Evolutionary conservation across 176 grass and related monocot species (phyloP), one percentile per base, ranked within the genome.

Genomic region (Hyparrhenia diplandra): DNA sequence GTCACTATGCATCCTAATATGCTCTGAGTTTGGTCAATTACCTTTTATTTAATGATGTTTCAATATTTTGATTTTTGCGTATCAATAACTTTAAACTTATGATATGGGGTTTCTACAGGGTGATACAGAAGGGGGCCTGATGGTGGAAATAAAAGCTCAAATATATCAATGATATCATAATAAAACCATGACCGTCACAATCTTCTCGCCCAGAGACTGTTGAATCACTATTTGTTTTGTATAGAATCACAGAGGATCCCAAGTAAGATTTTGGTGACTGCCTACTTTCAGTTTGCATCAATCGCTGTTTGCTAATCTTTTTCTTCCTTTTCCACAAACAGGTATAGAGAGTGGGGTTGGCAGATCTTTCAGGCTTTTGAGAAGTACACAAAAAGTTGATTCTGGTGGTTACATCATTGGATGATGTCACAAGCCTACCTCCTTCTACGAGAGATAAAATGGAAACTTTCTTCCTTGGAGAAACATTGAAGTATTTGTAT

Each of bases 331-430:
- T 78, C 35, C 54, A 55, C 64, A 13, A 21, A 83, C 88, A 98
- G 96, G 85, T 98, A 98, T 63, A 91, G 96, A 62, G 90, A 93
- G 74, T 98, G 96, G 96, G 96, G 96, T 78, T 98, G 96, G 96
- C 92, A 91, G 47, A 98, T 98, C 57, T 98, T 98, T 76, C 63
- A 93, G 82, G 90, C 96, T 80, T 98, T 95, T 86, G 92, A 98
- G 68, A 91, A 93, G 69, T 88, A 95, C 77, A 95, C 96, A 61
- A 98, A 98, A 93, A 82, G 84, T 95, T 52, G 90, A 95, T 82
- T 95, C 96, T 37, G 96, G 96, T 64, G 92, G 92, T 76, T 98
- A 98, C 88, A 18, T 95, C 92, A 31, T 80, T 98, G 75, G 88
- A 95, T 91, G 96, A 95, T 91, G 96, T 98, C 57, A 98, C 96